Percentiles rank a stretch among this genome's conserved stretches.
phyloP scores from a whole-genome alignment of 2,329 filamentous ascomycete species.

The Calonectria pteridis region DNA sequence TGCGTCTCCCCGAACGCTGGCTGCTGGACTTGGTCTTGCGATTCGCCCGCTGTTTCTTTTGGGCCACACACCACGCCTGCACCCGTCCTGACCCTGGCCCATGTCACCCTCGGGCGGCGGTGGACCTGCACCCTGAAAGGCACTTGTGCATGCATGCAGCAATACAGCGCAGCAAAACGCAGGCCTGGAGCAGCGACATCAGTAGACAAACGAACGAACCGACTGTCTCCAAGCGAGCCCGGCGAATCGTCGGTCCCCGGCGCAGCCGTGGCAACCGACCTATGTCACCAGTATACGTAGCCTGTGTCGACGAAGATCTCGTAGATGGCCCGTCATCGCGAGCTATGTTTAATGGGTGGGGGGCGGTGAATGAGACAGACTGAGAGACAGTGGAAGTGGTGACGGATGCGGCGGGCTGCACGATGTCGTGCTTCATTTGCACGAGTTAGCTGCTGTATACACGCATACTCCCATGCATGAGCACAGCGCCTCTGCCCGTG shows the following conservation, averaged over 20 bases:
- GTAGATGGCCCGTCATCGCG: conserved; percentile 4
- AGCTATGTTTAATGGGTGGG: conserved; percentile 33
- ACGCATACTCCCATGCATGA: conserved; percentile 15
- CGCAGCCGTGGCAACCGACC: conserved; percentile 22
- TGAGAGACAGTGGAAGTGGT: conserved; percentile 29
- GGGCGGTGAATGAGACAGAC: conserved; percentile 39
- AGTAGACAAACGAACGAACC: conserved; percentile 29
- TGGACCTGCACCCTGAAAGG: conserved; percentile 43
- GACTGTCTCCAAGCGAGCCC: conserved; percentile 29
- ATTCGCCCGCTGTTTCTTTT: conserved; percentile 42
- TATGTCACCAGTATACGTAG: not conserved
- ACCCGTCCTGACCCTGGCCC: conserved; percentile 29
- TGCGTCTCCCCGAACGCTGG: conserved; percentile 33
- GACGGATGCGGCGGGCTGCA: conserved; percentile 43
- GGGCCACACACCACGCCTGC: conserved; percentile 23
- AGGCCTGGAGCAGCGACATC: conserved; percentile 13
- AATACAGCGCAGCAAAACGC: conserved; percentile 25
- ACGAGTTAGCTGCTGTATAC: conserved; percentile 33
- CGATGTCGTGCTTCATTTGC: conserved; percentile 42
- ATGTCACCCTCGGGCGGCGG: conserved; percentile 34
- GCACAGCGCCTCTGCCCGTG: not conserved
- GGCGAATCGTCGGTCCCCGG: conserved; percentile 4
- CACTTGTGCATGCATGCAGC: conserved; percentile 41
- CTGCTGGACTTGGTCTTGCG: conserved; percentile 29
- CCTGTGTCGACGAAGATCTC: not conserved